Base-by-base conservation (phyloP, 768 basidiomycete species). In the Rhodosporidiobolus sp. region DNA sequence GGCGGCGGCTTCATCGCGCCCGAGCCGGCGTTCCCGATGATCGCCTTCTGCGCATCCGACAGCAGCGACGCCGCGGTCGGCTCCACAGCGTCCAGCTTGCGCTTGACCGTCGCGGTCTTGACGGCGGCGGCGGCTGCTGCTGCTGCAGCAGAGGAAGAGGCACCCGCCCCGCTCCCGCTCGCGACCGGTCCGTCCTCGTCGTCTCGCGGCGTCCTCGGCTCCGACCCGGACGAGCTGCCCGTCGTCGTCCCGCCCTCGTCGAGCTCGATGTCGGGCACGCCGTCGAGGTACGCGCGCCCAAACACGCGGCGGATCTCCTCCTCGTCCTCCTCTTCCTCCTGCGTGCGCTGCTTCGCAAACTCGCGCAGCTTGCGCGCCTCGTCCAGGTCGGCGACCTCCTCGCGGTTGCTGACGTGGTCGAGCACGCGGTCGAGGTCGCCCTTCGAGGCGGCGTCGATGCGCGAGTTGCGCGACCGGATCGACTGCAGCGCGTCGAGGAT, bases 401-500 rank as follows among this genome's bases (percentile, higher is more conserved):
- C 81, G 10, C 83, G 85, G 10, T 55, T 54, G 50, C 62, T 76
- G 48, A 91, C 79, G 63, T 88, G 84, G 10, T 86, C 88, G 52
- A 95, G 80, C 56, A 81, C 79, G 77, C 91, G 89, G 16, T 88
- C 88, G 0, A 86, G 82, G 54, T 91, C 81, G 9, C 77, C 80
- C 34, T 80, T 86, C 30, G 92, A 84, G 3, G 71, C 46, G 43
- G 92, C 85, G 76, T 97, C 95, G 76, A 92, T 92, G 67, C 94
- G 86, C 4, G 92, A 89, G 80, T 94, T 94, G 64, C 88, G 84
- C 19, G 90, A 90, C 65, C 91, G 85, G 70, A 94, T 92, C 73
- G 97, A 94, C 80, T 96, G 93, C 69, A 99, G 84, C 20, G 92
- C 92, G 79, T 99, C 96, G 76, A 98, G 85, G 65, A 95, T 90